phyloP scores from a whole-genome alignment of 1,139 yeast genomes.

The Geotrichum cucujoidarum region DNA sequence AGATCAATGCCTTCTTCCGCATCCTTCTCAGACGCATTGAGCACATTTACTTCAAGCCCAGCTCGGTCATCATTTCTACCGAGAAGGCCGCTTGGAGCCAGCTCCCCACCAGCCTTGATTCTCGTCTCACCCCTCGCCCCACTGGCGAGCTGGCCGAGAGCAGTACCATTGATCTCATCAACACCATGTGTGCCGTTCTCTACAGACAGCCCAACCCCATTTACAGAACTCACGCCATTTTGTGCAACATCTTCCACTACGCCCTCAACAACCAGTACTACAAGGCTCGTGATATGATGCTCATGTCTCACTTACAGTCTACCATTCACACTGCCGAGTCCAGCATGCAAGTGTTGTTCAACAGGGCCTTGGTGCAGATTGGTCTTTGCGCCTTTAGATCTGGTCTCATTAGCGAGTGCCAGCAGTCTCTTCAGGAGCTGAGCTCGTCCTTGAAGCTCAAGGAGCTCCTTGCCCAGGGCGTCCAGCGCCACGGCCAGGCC shows the following conservation, averaged over 20 bases:
- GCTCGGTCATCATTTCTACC: conserved; percentile 59
- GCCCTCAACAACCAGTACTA: conserved; percentile 82
- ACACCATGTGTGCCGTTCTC: conserved; percentile 59
- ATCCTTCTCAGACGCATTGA: conserved; percentile 80
- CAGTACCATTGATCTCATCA: conserved; percentile 55
- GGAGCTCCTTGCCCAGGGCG: conserved; percentile 92
- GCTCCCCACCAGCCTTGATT: conserved; percentile 37
- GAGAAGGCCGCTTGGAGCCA: conserved; percentile 70
- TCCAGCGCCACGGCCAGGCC: conserved; percentile 51
- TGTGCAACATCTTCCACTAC: conserved; percentile 81
- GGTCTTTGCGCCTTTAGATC: conserved; percentile 93
- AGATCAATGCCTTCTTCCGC: conserved; percentile 49
- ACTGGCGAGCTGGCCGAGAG: conserved; percentile 18
- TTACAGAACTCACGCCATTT: conserved; percentile 76
- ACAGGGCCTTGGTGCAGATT: conserved; percentile 90
- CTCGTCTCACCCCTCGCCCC: conserved; percentile 38
- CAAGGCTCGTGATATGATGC: conserved; percentile 82
- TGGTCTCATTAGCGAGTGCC: conserved; percentile 82
- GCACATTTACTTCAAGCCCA: conserved; percentile 89
- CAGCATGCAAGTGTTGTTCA: conserved; percentile 81
- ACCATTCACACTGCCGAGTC: conserved; percentile 82
- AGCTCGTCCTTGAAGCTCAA: conserved; percentile 81
- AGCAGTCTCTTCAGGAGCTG: conserved; percentile 81
- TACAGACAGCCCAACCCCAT: conserved; percentile 60
- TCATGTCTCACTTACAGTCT: conserved; percentile 77